Evolutionary conservation across 345 rosid genomes (phyloP).

Genomic region (Pugionium cornutum): DNA sequence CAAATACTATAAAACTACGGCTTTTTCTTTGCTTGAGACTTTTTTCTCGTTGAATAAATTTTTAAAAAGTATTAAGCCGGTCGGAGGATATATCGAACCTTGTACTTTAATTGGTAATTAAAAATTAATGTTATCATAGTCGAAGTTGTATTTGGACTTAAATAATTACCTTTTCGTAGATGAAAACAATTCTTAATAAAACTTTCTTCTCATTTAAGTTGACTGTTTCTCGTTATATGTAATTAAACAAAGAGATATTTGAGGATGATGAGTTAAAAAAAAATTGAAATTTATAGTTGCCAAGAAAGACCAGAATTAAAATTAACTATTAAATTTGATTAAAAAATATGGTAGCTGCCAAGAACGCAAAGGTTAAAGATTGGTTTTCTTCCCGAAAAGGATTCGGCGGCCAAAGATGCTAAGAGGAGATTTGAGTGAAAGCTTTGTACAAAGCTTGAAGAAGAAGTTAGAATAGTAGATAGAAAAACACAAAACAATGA

Average conservation of each 20-base stretch:
- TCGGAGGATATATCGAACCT: conserved; percentile 15
- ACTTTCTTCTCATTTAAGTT: neutral
- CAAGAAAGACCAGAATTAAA: conserved; percentile 18
- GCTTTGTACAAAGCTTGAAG: no score
- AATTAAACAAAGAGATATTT: neutral
- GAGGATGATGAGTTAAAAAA: neutral
- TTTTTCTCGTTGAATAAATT: conserved; percentile 3
- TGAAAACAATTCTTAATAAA: conserved; percentile 1
- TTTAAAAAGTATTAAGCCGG: conserved; percentile 1
- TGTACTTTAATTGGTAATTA: neutral
- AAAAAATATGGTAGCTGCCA: no score
- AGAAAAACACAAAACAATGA: neutral
- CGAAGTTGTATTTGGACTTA: neutral
- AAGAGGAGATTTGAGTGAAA: no score
- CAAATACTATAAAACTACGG: neutral
- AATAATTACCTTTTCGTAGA: neutral
- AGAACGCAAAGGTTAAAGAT: no score
- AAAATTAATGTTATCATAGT: neutral
- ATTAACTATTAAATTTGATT: neutral
- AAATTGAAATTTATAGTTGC: conserved; percentile 17
- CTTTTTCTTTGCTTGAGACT: conserved; percentile 13
- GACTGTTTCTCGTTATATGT: neutral
- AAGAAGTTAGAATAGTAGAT: neutral
- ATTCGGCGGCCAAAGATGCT: no score
- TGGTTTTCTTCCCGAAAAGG: no score